These are phyloP conservation scores for Paradendryphiella salina DNA, from an alignment of 2,329 filamentous ascomycete species.

Conservation along the genomic window DNA sequence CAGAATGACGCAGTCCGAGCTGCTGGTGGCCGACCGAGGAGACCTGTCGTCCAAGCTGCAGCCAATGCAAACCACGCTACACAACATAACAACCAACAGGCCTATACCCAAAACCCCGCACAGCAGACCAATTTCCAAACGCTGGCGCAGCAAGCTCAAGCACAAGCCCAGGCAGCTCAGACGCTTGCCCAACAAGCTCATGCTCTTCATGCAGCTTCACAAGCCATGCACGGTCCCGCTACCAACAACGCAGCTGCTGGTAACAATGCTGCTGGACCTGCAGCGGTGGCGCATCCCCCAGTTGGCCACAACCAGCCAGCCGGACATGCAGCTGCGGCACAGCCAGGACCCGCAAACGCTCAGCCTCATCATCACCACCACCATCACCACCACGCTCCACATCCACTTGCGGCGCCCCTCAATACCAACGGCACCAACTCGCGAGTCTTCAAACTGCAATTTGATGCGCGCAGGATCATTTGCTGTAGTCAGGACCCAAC, in stretches of 20 bases:
- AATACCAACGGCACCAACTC: constrained; percentile 51
- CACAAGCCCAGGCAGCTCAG: constrained; percentile 42
- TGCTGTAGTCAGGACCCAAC: constrained; percentile 90
- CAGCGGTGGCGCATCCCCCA: constrained; percentile 13
- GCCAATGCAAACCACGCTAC: constrained; percentile 23
- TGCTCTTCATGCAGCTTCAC: constrained; percentile 42
- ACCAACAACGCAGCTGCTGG: constrained; percentile 15
- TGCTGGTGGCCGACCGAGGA: constrained; percentile 50
- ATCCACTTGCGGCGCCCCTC: constrained; percentile 29
- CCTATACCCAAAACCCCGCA: constrained; percentile 11
- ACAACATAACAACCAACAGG: constrained; percentile 24
- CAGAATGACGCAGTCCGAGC: constrained; percentile 68
- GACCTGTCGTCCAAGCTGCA: constrained; percentile 30
- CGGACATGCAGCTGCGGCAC: constrained; percentile 16
- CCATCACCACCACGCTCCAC: constrained; percentile 41
- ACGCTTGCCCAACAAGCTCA: constrained; percentile 42
- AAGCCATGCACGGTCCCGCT: constrained; percentile 28
- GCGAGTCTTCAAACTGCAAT: constrained; percentile 94
- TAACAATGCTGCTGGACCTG: constrained; percentile 2
- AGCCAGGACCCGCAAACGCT: constrained; percentile 20
- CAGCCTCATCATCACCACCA: constrained; percentile 26
- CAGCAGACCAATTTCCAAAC: constrained; percentile 40
- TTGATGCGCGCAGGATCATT: constrained; percentile 88
- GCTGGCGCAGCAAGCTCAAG: constrained; percentile 44
- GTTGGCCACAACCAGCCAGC: constrained; percentile 14